Percentiles rank a stretch among this genome's conserved stretches.
Conservation (phyloP, 352 stramenopile genomes). For the Aphanomyces invadans region DNA sequence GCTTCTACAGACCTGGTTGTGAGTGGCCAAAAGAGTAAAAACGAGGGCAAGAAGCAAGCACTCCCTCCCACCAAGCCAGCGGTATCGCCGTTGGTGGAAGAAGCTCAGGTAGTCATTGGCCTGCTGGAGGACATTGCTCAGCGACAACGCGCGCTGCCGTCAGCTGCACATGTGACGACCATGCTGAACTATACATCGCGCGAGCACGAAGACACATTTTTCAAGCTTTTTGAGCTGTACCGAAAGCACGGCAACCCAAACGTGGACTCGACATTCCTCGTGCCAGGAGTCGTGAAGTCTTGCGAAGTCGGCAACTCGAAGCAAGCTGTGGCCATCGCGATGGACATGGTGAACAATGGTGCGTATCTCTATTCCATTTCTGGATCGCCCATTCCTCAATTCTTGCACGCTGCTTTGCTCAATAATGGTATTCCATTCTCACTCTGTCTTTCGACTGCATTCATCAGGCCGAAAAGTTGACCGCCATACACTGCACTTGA, state of each 20-base stretch:
- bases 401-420: no score
- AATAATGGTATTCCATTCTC: conserved; percentile 9
- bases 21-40: background rate
- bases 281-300: conserved; percentile 65
- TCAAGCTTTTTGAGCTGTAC: conserved; percentile 78
- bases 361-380: background rate
- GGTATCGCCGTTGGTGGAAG: conserved; percentile 4
- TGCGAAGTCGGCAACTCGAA: conserved; percentile 66
- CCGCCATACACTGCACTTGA: conserved; percentile 45
- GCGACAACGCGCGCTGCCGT: conserved; percentile 7
- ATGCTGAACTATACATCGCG: conserved; percentile 16
- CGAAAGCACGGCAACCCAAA: conserved; percentile 81
- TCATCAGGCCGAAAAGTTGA: conserved; percentile 58
- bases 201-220: conserved; percentile 53
- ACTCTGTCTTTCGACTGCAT: background rate
- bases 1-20: background rate
- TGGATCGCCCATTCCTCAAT: no score
- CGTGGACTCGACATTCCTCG: conserved; percentile 74
- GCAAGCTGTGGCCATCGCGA: conserved; percentile 68
- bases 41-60: background rate
- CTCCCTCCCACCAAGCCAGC: background rate
- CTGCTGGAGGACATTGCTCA: conserved; percentile 19
- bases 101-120: background rate
- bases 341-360: conserved; percentile 72
- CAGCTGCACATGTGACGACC: conserved; percentile 3